A percentile compares a stretch with the other conserved stretches of the same genome.
phyloP scores from a whole-genome alignment of 192 early-diverging fungal genomes.

The Coemansia sp. region DNA sequence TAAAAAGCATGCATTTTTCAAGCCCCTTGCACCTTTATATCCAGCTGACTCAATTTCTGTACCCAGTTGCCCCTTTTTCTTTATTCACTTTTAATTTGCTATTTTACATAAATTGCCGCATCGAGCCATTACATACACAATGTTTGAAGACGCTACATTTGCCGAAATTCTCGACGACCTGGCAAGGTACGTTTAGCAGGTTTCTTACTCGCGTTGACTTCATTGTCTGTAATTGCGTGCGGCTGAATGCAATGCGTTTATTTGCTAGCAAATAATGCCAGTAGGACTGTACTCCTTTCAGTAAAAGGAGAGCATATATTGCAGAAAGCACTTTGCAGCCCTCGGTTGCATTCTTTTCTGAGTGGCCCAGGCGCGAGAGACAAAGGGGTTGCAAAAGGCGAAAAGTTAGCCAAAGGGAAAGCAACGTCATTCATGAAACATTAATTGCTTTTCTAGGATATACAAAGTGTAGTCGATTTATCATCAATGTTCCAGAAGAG shows the following conservation, averaged over 20 bases:
- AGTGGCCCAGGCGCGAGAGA: background rate
- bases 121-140: conserved; percentile 18
- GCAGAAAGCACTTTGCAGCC: background rate
- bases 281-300: background rate
- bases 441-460: conserved; percentile 4
- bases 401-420: background rate
- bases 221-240: background rate
- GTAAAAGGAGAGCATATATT: too few species aligned
- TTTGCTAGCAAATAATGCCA: background rate
- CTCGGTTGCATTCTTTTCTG: background rate
- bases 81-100: conserved; percentile 2
- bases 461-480: conserved; percentile 72
- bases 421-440: background rate
- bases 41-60: background rate
- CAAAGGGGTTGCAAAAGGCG: background rate
- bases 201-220: background rate
- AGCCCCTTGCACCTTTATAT: background rate
- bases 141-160: conserved; percentile 68
- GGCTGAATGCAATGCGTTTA: too few species aligned
- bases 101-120: conserved; percentile 4
- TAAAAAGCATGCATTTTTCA: background rate
- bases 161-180: conserved; percentile 86
- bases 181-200: conserved; percentile 55
- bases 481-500: conserved; percentile 96
- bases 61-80: background rate